A percentile compares a stretch with the other conserved stretches of the same genome.
Evolutionary conservation across 2,329 filamentous ascomycete genomes (phyloP).

Genomic region (Fusarium lyarnte): DNA sequence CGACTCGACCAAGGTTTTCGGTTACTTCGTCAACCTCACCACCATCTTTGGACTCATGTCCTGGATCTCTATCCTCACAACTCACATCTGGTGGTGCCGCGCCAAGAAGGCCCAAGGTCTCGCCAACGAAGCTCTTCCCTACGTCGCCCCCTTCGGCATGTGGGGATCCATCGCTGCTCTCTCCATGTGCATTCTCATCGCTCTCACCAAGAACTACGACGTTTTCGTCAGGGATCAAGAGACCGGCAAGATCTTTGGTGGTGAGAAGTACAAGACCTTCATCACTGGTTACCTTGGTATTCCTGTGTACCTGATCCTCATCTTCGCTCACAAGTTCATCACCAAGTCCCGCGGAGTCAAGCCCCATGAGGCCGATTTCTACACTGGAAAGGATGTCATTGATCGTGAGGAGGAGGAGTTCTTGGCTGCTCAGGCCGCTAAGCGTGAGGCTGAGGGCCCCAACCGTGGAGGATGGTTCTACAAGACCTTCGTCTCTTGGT

Average conservation of each 20-base stretch:
- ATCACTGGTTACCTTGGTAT: conserved; percentile 82
- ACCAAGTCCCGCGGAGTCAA: conserved; percentile 64
- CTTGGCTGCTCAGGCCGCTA: conserved; percentile 55
- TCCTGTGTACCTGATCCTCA: conserved; percentile 75
- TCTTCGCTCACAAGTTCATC: conserved; percentile 73
- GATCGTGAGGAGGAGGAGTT: conserved; percentile 78
- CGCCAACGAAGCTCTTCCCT: conserved; percentile 65
- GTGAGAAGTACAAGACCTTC: conserved; percentile 79
- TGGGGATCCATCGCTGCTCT: conserved; percentile 75
- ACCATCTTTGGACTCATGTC: conserved; percentile 74
- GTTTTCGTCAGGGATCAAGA: conserved; percentile 67
- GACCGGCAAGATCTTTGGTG: conserved; percentile 46
- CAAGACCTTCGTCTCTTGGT: conserved; percentile 50
- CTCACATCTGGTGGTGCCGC: conserved; percentile 73
- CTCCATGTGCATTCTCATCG: conserved; percentile 75
- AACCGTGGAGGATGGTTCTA: conserved; percentile 49
- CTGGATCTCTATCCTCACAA: conserved; percentile 74
- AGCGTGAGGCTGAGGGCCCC: conserved; percentile 37
- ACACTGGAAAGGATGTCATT: conserved; percentile 76
- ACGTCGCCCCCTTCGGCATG: conserved; percentile 76
- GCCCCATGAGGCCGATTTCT: conserved; percentile 72
- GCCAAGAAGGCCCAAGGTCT: conserved; percentile 70
- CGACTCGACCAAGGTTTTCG: conserved; percentile 66
- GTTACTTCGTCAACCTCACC: conserved; percentile 73
- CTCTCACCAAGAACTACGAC: conserved; percentile 83